phyloP scores from a whole-genome alignment of 257 asterid genomes.

The Thymus mandschuricus region DNA sequence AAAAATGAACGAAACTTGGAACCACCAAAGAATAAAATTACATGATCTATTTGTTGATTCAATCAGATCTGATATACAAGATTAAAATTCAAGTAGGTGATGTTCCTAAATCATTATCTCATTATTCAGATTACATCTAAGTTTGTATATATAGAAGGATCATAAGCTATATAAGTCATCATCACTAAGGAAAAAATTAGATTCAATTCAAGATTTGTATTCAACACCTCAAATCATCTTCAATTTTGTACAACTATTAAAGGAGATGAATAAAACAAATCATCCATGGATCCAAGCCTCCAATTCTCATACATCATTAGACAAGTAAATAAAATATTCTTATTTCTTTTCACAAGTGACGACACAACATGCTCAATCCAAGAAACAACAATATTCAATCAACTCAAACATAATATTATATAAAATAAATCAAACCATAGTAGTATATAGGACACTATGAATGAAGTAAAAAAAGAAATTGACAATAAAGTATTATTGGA shows the following conservation, averaged over 20 bases:
- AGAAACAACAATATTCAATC: too few relatives aligned
- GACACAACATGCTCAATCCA: not conserved
- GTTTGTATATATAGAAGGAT: too few relatives aligned
- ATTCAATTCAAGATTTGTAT: conserved; percentile 4
- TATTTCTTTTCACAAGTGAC: too few relatives aligned
- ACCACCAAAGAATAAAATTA: not conserved
- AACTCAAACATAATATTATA: too few relatives aligned
- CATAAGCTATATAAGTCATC: too few relatives aligned
- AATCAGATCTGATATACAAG: not conserved
- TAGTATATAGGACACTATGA: too few relatives aligned
- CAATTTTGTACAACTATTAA: not conserved
- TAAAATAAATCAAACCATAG: too few relatives aligned
- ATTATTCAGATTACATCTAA: too few relatives aligned
- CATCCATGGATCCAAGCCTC: not conserved
- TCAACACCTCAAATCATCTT: not conserved
- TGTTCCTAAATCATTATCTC: not conserved
- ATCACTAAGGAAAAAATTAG: not conserved
- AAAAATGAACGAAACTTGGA: not conserved
- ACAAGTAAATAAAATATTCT: not conserved
- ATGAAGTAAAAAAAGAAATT: too few relatives aligned
- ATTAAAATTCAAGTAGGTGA: not conserved
- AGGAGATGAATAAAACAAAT: not conserved
- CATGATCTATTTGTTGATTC: not conserved
- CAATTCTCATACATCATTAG: not conserved
- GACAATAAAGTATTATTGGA: too few relatives aligned